Base-by-base conservation (phyloP, 257 asterid species). In the Lithospermum erythrorhizon region DNA sequence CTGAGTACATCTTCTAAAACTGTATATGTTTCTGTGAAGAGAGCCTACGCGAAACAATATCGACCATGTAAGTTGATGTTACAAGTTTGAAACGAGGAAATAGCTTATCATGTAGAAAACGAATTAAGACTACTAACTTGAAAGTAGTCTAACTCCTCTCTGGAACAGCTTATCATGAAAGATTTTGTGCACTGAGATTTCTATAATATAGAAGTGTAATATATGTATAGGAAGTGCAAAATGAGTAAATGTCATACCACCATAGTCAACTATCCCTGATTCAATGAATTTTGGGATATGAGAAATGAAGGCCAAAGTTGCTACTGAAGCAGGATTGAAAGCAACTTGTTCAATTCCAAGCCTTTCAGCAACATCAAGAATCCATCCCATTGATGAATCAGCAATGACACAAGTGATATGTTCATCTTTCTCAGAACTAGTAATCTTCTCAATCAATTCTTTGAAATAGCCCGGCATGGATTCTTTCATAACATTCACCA, bases 381-480 rank as follows among this genome's bases (percentile, higher is more conserved):
- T 20, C 82, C 82, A 80, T 0, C 76, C 76, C 5, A 66, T 3
- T 0, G 77, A 18, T 3, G 64, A 22, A 58, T 80, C 85, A 55
- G 70, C 78, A 6, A 76, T 15, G 23, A 76, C 54, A 41, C 78
- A 72, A 27, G 76, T 71, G n/a, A 80, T 37, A 53, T 55, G 69
- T 60, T 71, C 78, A 18, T 64, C 75, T 13, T 0, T 13, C 20
- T 59, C 37, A 0, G 52, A 35, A 10, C 14, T 6, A 48, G 78
- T 78, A 1, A 69, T 69, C 29, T 45, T 55, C 32, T 68, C 32
- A 21, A 81, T 70, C 67, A 70, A 45, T 21, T 24, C 53, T n/a
- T 17, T 35, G 45, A 70, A 20, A 58, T 64, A 55, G 37, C 41
- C 53, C 6, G 65, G 65, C 74, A 35, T 66, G 2, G 69, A 53